Evolutionary conservation across 169 alveolate species (phyloP), one percentile per base, ranked within the genome.

Genomic region (Condylostoma magnum): DNA sequence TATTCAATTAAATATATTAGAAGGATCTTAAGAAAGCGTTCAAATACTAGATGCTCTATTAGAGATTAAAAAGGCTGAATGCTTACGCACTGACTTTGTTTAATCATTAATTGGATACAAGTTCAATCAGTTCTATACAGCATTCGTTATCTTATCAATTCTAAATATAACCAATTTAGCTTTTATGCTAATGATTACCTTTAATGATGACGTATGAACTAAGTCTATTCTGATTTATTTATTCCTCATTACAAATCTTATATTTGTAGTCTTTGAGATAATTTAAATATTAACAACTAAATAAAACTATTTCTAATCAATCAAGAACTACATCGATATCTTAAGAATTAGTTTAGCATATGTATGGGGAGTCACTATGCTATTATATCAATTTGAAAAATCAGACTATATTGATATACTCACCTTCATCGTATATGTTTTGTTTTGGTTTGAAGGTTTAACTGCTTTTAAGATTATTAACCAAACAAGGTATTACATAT

Each of bases 271-370:
- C 8, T 63, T 27, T 22, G 73, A 63, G 22, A 22, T 63, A 0
- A 10, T 44, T 22, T 57, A 63, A 22, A 25, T 63, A 22, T 63
- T 15, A 2, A 43, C 58, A 0, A 12, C 15, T 18, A 27, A 57
- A 20, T 15, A 2, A 18, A 46, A 44, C 2, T 63, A 63, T 25
- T 38, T 63, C 31, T 57, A 57, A 18, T 18, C 15, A 12, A 18
- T 43, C 8, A 27, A 46, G 60, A 63, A 63, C 33, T 43, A 41
- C 33, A 43, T 63, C 28, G 73, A 63, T 33, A 44, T 63, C 15
- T 22, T 63, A 12, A 63, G 73, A 41, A 54, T 63, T 3, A 46
- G 27, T 2, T 4, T 63, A 44, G 12, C 58, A 18, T 22, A 27
- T 44, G 30, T 46, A n/a, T 63, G 73, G 73, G 73, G 46, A 57